These are phyloP conservation scores for Tylopilus sp. DNA, from an alignment of 768 basidiomycete species.

Conservation along the genomic window DNA sequence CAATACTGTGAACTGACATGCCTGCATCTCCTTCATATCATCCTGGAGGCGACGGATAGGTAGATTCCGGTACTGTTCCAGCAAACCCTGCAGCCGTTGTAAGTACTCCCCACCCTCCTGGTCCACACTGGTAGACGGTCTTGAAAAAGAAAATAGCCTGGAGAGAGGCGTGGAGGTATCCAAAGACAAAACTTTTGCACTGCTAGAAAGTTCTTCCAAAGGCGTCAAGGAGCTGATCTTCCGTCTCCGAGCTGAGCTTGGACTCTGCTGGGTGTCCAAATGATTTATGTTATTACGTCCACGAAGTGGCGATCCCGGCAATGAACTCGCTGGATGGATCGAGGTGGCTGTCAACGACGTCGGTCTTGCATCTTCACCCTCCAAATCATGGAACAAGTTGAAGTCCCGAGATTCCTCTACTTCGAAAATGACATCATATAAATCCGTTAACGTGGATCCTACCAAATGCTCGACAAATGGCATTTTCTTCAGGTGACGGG, in stretches of 20 bases:
- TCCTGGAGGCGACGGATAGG: slow-evolving; percentile 67
- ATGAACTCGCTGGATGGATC: slow-evolving; percentile 6
- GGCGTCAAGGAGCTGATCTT: slow-evolving; percentile 28
- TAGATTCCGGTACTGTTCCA: slow-evolving; percentile 61
- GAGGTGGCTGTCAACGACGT: slow-evolving; percentile 12
- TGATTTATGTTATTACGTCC: background rate
- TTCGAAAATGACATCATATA: slow-evolving; percentile 80
- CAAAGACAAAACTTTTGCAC: slow-evolving; percentile 26
- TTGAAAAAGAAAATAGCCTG: slow-evolving; percentile 26
- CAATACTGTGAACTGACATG: slow-evolving; percentile 26
- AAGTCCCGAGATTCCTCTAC: slow-evolving; percentile 49
- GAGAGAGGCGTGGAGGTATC: slow-evolving; percentile 28
- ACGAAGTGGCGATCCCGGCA: slow-evolving; percentile 7
- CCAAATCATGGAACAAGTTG: slow-evolving; percentile 49
- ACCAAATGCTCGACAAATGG: slow-evolving; percentile 74
- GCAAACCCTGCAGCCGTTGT: slow-evolving; percentile 53
- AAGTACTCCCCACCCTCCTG: slow-evolving; percentile 40
- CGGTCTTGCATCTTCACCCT: slow-evolving; percentile 35
- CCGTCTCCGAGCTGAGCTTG: slow-evolving; percentile 15
- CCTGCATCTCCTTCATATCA: slow-evolving; percentile 83
- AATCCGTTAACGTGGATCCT: slow-evolving; percentile 61
- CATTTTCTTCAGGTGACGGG: slow-evolving; percentile 68
- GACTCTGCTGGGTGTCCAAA: slow-evolving; percentile 9
- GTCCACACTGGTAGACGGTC: slow-evolving; percentile 22
- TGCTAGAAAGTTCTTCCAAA: slow-evolving; percentile 28